Conservation (phyloP, 306 rosid genomes). For the Prunus mira region DNA sequence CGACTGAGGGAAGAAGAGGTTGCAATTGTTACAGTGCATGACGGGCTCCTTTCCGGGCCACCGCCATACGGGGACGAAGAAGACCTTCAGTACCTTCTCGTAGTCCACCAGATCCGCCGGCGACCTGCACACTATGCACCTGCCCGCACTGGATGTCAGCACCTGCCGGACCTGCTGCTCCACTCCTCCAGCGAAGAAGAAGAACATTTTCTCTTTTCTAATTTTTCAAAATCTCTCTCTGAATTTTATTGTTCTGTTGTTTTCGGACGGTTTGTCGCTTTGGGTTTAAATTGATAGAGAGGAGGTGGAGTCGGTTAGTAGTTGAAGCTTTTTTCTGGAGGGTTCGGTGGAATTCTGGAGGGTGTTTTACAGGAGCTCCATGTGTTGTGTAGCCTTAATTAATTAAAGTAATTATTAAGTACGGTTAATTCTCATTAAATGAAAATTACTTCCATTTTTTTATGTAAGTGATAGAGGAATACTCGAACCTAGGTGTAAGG, state of each 20-base stretch:
- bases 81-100: slow-evolving; percentile 81
- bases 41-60: slow-evolving; percentile 74
- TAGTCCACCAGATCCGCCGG: slow-evolving; percentile 64
- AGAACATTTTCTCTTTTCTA: slow-evolving; percentile 41
- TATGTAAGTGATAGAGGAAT: too few relatives aligned
- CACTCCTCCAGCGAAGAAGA: slow-evolving; percentile 78
- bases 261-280: background rate
- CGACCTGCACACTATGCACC: slow-evolving; percentile 57
- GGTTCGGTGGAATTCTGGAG: background rate
- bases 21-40: slow-evolving; percentile 61
- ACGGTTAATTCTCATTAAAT: too few relatives aligned
- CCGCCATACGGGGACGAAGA: slow-evolving; percentile 84
- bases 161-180: slow-evolving; percentile 73
- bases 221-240: background rate
- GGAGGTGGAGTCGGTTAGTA: background rate
- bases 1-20: slow-evolving; percentile 52
- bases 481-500: too few relatives aligned
- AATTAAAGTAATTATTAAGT: too few relatives aligned
- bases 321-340: background rate
- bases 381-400: background rate
- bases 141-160: slow-evolving; percentile 58
- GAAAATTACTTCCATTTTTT: too few relatives aligned
- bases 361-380: background rate
- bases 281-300: background rate
- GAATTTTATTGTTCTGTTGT: too few relatives aligned